Evolutionary conservation across 2,329 filamentous ascomycete species (phyloP).

Genomic region (Penicillium sp.): DNA sequence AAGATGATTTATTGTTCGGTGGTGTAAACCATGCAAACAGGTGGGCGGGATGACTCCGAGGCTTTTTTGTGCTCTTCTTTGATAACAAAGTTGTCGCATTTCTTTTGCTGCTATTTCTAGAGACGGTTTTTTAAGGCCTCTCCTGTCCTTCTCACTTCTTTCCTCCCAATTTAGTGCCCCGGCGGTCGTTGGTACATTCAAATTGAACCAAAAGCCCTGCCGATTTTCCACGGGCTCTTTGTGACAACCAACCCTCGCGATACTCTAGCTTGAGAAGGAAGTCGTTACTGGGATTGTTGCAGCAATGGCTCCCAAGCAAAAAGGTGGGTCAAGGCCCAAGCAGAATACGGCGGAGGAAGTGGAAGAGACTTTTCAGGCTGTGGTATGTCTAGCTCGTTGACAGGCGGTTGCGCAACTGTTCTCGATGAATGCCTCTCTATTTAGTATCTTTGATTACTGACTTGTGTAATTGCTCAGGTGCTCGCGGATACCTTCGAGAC

Average conservation of each 20-base stretch:
- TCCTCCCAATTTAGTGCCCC: neutral
- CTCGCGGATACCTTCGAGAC: conserved; percentile 95
- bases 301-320: conserved; percentile 38
- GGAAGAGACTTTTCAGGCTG: conserved; percentile 63
- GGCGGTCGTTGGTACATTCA: neutral
- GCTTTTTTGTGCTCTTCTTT: conserved; percentile 33
- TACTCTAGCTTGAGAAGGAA: neutral
- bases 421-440: neutral
- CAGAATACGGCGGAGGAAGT: conserved; percentile 55
- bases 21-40: conserved; percentile 24
- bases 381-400: conserved; percentile 46
- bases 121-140: neutral
- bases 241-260: neutral
- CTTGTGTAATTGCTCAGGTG: conserved; percentile 54
- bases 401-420: neutral
- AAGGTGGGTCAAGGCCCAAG: conserved; percentile 36
- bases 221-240: neutral
- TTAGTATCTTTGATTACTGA: conserved; percentile 10
- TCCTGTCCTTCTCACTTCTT: neutral
- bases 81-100: conserved; percentile 11
- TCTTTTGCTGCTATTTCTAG: conserved; percentile 5
- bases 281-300: neutral
- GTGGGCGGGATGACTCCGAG: conserved; percentile 28
- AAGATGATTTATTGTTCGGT: neutral
- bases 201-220: neutral